These are phyloP conservation scores for Grigorovia humatica DNA, from an alignment of 805 yeast genomes.

Conservation along the genomic window DNA sequence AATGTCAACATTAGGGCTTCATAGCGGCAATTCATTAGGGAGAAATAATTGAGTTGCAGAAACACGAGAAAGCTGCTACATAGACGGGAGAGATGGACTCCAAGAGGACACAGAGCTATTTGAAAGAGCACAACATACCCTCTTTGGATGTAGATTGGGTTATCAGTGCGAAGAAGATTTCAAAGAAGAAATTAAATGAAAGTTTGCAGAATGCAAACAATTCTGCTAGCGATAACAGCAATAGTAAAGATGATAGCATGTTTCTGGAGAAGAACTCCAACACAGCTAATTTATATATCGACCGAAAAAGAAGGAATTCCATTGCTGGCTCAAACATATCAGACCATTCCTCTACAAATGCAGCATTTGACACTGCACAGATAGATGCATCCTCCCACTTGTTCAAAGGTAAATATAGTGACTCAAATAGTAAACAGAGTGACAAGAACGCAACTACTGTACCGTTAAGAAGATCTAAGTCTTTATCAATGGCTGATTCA, in stretches of 20 bases:
- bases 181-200: neutral
- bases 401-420: neutral
- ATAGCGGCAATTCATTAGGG: neutral
- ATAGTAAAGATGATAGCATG: neutral
- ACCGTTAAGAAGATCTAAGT: slow-evolving; percentile 24
- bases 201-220: neutral
- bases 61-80: neutral
- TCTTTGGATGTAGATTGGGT: slow-evolving; percentile 25
- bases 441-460: slow-evolving; percentile 1
- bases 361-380: neutral
- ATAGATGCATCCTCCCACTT: neutral
- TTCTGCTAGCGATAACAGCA: neutral
- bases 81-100: slow-evolving; percentile 5
- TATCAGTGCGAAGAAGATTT: slow-evolving; percentile 10
- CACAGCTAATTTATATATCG: neutral
- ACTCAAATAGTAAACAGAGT: neutral
- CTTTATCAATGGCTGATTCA: slow-evolving; percentile 20
- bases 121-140: slow-evolving; percentile 17
- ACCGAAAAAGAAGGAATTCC: slow-evolving; percentile 2
- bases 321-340: slow-evolving; percentile 1
- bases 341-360: neutral
- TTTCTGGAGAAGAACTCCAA: neutral
- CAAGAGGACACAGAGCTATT: slow-evolving; percentile 11
- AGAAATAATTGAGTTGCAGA: neutral
- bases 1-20: neutral